Evolutionary conservation across 306 rosid genomes (phyloP), one percentile per base, ranked within the genome.

Genomic region (Pachyrhizus erosus): DNA sequence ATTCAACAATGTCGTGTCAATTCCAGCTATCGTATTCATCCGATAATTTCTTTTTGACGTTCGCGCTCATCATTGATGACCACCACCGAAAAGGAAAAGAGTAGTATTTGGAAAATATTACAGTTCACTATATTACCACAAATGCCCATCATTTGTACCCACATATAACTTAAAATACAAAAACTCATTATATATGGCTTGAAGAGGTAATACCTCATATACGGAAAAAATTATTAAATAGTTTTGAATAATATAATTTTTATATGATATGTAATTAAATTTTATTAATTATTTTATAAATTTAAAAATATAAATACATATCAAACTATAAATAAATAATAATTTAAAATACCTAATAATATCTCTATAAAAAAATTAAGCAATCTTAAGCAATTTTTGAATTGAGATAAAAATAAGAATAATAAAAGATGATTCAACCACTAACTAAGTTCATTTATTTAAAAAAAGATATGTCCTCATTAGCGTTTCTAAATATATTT

Each of bases 1-100:
- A n/a, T n/a, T n/a, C n/a, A n/a, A n/a, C n/a, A n/a, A n/a, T n/a
- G n/a, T n/a, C n/a, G n/a, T n/a, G n/a, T n/a, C n/a, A n/a, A n/a
- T n/a, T n/a, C n/a, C n/a, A n/a, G n/a, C n/a, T n/a, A n/a, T n/a
- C n/a, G n/a, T n/a, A n/a, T n/a, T n/a, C n/a, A n/a, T n/a, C n/a
- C n/a, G n/a, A n/a, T n/a, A n/a, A n/a, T n/a, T n/a, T n/a, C 58
- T 43, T 37, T 33, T 39, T 27, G 9, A 42, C 12, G 61, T 1
- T 1, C 21, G 60, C 26, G 61, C 60, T 76, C 62, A 45, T 62
- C 74, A 78, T 78, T 20, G 39, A 54, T 29, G 51, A 80, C 77
- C 51, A 29, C 51, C 4, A 20, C 43, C 3, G 26, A 42, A 42
- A 4, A 61, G 26, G 77, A 26, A 80, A 58, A 2, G 13, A 20